Conservation (phyloP, 2,329 filamentous ascomycete genomes). For the Phyllosticta citriasiana region DNA sequence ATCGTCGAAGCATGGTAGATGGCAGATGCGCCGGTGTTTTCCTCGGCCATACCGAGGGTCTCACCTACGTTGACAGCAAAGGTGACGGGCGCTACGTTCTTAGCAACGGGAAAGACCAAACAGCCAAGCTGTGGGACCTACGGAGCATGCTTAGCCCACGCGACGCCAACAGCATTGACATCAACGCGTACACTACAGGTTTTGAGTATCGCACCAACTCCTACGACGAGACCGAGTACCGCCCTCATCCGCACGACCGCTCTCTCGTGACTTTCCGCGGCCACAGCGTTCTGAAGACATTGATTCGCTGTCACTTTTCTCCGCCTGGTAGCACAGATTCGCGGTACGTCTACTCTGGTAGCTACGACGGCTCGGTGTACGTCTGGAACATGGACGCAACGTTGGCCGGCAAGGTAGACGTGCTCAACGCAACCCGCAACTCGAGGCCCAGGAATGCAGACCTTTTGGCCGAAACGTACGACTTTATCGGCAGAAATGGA, state of each 20-base stretch:
- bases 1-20: slow-evolving; percentile 60
- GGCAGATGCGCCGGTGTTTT: slow-evolving; percentile 55
- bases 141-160: slow-evolving; percentile 75
- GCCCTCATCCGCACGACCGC: slow-evolving; percentile 74
- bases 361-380: slow-evolving; percentile 79
- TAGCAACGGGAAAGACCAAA: slow-evolving; percentile 92
- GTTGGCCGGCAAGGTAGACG: slow-evolving; percentile 66
- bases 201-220: slow-evolving; percentile 67
- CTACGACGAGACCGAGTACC: slow-evolving; percentile 57
- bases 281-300: slow-evolving; percentile 76
- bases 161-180: slow-evolving; percentile 47
- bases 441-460: slow-evolving; percentile 47
- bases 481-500: slow-evolving; percentile 45
- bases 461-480: slow-evolving; percentile 46
- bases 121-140: slow-evolving; percentile 94
- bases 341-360: slow-evolving; percentile 87
- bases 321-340: slow-evolving; percentile 78
- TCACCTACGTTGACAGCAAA: slow-evolving; percentile 68
- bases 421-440: slow-evolving; percentile 57
- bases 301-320: slow-evolving; percentile 93
- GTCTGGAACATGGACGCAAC: slow-evolving; percentile 93
- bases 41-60: slow-evolving; percentile 53
- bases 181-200: slow-evolving; percentile 46
- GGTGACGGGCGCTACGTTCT: slow-evolving; percentile 83
- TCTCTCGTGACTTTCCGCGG: slow-evolving; percentile 89